These are phyloP conservation scores for Boletus pseudo-olivaceus DNA, from an alignment of 768 basidiomycete species.

Conservation along the genomic window DNA sequence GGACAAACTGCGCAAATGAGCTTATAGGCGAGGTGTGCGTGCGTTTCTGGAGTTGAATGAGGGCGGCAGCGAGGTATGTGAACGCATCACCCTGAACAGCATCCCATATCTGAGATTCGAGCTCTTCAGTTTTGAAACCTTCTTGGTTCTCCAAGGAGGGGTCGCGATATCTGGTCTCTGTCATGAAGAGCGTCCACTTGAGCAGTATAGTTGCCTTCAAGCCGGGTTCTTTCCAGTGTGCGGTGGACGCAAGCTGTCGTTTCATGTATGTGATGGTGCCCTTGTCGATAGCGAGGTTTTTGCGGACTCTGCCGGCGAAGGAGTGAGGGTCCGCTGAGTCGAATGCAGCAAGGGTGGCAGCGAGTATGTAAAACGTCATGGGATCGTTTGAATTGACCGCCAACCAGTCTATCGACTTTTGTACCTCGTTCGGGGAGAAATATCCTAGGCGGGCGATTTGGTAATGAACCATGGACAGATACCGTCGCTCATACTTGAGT, in stretches of 20 bases:
- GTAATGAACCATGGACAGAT: slow-evolving; percentile 60
- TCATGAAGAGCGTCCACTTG: slow-evolving; percentile 85
- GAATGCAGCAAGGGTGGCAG: slow-evolving; percentile 60
- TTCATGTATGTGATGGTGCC: slow-evolving; percentile 56
- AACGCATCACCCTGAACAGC: slow-evolving; percentile 85
- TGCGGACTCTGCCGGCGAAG: slow-evolving; percentile 43
- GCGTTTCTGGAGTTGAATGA: slow-evolving; percentile 53
- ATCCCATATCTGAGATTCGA: slow-evolving; percentile 78
- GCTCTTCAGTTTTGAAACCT: slow-evolving; percentile 71
- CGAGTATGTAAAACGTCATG: slow-evolving; percentile 67
- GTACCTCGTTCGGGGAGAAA: slow-evolving; percentile 57
- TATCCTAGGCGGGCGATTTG: slow-evolving; percentile 61
- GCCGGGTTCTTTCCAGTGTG: slow-evolving; percentile 65
- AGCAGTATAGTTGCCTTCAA: slow-evolving; percentile 73
- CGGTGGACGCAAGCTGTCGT: slow-evolving; percentile 46
- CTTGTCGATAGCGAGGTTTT: slow-evolving; percentile 44
- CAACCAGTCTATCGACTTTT: slow-evolving; percentile 69
- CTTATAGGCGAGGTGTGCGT: slow-evolving; percentile 30
- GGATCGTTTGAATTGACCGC: slow-evolving; percentile 60
- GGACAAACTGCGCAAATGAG: slow-evolving; percentile 40
- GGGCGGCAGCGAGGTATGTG: slow-evolving; percentile 58
- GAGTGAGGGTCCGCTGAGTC: slow-evolving; percentile 60
- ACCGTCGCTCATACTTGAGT: slow-evolving; percentile 68
- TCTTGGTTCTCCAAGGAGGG: slow-evolving; percentile 57
- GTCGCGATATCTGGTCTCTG: slow-evolving; percentile 69